Conservation (phyloP, 352 stramenopile species). For the Elongisporangium prolatum region DNA sequence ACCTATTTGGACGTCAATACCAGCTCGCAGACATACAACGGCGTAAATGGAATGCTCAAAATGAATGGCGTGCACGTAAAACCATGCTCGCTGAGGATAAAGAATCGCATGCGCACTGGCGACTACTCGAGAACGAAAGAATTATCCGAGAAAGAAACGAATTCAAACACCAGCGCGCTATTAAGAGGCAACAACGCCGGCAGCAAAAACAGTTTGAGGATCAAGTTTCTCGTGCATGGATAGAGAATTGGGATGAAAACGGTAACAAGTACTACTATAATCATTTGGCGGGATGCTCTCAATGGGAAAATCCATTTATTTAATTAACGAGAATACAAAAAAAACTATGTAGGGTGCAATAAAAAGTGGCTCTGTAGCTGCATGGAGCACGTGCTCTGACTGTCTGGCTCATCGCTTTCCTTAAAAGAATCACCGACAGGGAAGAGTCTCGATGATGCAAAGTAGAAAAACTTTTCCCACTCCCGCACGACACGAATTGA, state of each 20-base stretch:
- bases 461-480: slow-evolving; percentile 72
- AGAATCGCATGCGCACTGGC: slow-evolving; percentile 27
- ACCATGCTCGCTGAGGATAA: slow-evolving; percentile 44
- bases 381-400: slow-evolving; percentile 2
- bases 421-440: slow-evolving; percentile 11
- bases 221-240: slow-evolving; percentile 30
- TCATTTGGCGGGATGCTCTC: slow-evolving; percentile 32
- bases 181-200: slow-evolving; percentile 25
- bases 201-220: slow-evolving; percentile 29
- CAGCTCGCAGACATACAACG: slow-evolving; percentile 31
- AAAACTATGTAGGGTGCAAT: slow-evolving; percentile 3
- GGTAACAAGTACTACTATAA: slow-evolving; percentile 72
- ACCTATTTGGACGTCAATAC: slow-evolving; percentile 37
- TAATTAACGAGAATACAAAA: slow-evolving; percentile 1
- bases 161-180: slow-evolving; percentile 24
- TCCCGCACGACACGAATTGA: slow-evolving; percentile 41
- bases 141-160: slow-evolving; percentile 20
- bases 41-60: slow-evolving; percentile 20
- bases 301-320: slow-evolving; percentile 39
- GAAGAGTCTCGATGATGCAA: slow-evolving; percentile 25
- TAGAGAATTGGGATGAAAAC: slow-evolving; percentile 36
- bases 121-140: slow-evolving; percentile 16
- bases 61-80: slow-evolving; percentile 35
- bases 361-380: slow-evolving; percentile 1
- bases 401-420: not conserved